Percentiles rank a stretch among this genome's conserved stretches.
Evolutionary conservation across 345 rosid species (phyloP).

Genomic region (Acer negundo): DNA sequence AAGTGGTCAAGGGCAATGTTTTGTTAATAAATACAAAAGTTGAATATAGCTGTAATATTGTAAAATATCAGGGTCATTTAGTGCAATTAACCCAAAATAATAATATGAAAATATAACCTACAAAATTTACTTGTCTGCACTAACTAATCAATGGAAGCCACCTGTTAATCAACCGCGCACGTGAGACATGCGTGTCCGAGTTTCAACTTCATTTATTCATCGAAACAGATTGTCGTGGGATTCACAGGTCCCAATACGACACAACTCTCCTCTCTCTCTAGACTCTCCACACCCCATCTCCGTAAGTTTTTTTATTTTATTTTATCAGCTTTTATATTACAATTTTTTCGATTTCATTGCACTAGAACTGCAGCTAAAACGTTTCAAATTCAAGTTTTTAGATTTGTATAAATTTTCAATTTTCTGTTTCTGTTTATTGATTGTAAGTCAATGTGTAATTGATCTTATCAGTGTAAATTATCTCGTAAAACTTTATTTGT

Average conservation of each 20-base stretch:
- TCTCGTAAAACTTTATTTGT: background rate
- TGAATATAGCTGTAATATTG: too few relatives aligned
- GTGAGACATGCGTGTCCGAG: background rate
- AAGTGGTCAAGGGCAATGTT: too few relatives aligned
- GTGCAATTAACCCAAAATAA: too few relatives aligned
- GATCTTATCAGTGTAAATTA: background rate
- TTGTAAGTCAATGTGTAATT: background rate
- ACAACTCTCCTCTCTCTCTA: background rate
- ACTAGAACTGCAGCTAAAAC: background rate
- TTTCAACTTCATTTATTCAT: background rate
- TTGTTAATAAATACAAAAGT: too few relatives aligned
- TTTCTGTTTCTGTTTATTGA: background rate
- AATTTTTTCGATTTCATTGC: conserved; percentile 3
- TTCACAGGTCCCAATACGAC: background rate
- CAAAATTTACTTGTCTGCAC: too few relatives aligned
- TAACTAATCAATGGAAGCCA: background rate
- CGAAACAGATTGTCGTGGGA: background rate
- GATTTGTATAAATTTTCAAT: background rate
- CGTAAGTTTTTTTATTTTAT: background rate
- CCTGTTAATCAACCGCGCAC: background rate
- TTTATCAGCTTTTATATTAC: background rate
- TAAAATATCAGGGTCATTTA: too few relatives aligned
- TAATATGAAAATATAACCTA: too few relatives aligned
- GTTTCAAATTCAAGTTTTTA: background rate
- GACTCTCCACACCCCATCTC: conserved; percentile 3